Percentiles rank a stretch among this genome's conserved stretches.
These are phyloP conservation scores for Xerocomus brunneocitrinus DNA, from an alignment of 768 basidiomycete genomes.

Conservation along the genomic window DNA sequence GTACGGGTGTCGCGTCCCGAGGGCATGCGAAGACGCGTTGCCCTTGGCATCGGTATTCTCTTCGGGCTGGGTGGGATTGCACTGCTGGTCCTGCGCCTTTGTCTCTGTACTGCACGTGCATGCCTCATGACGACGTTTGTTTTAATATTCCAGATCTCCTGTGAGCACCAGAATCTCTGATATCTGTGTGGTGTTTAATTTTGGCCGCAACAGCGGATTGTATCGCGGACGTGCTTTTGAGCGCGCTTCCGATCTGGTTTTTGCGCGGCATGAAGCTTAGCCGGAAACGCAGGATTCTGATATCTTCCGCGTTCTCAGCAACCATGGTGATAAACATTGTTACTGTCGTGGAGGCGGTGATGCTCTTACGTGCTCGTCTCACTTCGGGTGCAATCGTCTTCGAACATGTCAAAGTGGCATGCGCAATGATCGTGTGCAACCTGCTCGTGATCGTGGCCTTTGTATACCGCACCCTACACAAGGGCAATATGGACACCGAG, in stretches of 20 bases:
- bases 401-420: constrained; percentile 21
- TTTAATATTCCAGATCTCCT: constrained; percentile 10
- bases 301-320: constrained; percentile 21
- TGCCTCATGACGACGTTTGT: constrained; percentile 5
- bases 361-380: not conserved
- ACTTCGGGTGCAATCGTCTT: constrained; percentile 15
- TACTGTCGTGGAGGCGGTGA: constrained; percentile 14
- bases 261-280: constrained; percentile 12
- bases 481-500: not conserved
- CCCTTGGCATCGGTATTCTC: constrained; percentile 7
- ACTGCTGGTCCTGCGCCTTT: constrained; percentile 8
- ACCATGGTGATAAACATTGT: constrained; percentile 18
- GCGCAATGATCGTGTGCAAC: constrained; percentile 23
- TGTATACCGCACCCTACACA: constrained; percentile 12
- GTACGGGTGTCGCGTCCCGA: constrained; percentile 20
- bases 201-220: constrained; percentile 16
- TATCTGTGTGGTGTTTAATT: not conserved
- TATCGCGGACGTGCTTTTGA: constrained; percentile 19
- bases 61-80: constrained; percentile 14
- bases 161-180: constrained; percentile 5
- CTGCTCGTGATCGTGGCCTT: constrained; percentile 21
- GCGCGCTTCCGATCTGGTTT: constrained; percentile 16
- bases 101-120: not conserved
- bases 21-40: constrained; percentile 2
- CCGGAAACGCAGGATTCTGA: constrained; percentile 13